A percentile compares a stretch with the other conserved stretches of the same genome.
phyloP scores from a whole-genome alignment of 2,329 filamentous ascomycete species.

The Myriosclerotinia scirpicola region DNA sequence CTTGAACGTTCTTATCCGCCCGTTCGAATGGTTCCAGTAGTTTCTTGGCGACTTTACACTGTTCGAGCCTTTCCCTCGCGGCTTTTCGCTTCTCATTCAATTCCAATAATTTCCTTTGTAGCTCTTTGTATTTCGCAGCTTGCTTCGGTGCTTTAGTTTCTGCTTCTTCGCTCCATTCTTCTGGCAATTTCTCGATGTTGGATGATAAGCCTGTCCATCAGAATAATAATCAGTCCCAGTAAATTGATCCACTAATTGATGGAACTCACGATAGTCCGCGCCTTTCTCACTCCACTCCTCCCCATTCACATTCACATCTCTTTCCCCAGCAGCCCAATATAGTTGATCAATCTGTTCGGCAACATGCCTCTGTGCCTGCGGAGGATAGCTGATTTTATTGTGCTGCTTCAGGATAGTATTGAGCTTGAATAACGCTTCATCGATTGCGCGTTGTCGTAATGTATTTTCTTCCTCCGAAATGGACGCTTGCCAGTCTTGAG shows the following conservation, averaged over 20 bases:
- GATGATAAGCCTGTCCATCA: slow-evolving; percentile 28
- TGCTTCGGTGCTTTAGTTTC: slow-evolving; percentile 43
- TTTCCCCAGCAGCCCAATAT: slow-evolving; percentile 54
- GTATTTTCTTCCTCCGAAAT: slow-evolving; percentile 46
- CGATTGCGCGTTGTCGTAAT: slow-evolving; percentile 49
- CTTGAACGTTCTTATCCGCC: slow-evolving; percentile 53
- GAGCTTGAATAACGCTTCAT: slow-evolving; percentile 57
- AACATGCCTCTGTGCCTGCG: slow-evolving; percentile 68
- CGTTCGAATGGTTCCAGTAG: slow-evolving; percentile 54
- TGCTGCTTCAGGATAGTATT: slow-evolving; percentile 66
- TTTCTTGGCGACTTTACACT: slow-evolving; percentile 50
- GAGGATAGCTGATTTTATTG: slow-evolving; percentile 62
- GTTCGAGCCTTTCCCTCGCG: slow-evolving; percentile 46
- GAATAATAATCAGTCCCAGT: slow-evolving; percentile 8
- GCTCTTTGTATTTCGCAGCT: slow-evolving; percentile 52
- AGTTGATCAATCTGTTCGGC: slow-evolving; percentile 70
- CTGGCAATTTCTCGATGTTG: slow-evolving; percentile 37
- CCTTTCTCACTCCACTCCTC: slow-evolving; percentile 45
- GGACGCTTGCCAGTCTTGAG: slow-evolving; percentile 46
- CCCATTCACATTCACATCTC: slow-evolving; percentile 39
- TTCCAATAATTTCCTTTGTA: slow-evolving; percentile 50
- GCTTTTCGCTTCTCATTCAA: slow-evolving; percentile 50
- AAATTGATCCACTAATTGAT: slow-evolving; percentile 1
- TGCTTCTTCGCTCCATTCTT: slow-evolving; percentile 41
- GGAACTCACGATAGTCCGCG: slow-evolving; percentile 39